Conservation (phyloP, 1,284 basidiomycete genomes). For the Melampsora americana region DNA sequence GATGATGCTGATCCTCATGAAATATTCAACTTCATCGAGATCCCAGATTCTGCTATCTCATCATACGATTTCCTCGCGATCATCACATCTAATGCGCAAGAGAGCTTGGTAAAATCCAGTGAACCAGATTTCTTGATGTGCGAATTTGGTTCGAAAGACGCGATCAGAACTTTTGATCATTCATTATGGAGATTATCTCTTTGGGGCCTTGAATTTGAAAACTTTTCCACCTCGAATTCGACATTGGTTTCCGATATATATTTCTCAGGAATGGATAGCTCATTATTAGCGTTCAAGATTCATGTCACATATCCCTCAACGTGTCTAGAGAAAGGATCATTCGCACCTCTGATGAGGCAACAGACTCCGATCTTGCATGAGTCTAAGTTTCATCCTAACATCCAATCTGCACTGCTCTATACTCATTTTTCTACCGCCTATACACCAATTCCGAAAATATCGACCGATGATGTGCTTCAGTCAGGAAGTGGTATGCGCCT, state of each 20-base stretch:
- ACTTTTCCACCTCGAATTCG: slow-evolving; percentile 5
- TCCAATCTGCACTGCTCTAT: slow-evolving; percentile 46
- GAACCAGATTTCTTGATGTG: slow-evolving; percentile 17
- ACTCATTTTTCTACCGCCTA: slow-evolving; percentile 49
- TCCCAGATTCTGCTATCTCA: slow-evolving; percentile 9
- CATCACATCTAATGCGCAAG: background rate
- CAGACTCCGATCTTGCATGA: slow-evolving; percentile 47
- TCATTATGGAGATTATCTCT: slow-evolving; percentile 1
- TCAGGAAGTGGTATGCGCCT: slow-evolving; percentile 42
- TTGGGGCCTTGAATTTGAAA: background rate
- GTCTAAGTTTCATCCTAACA: slow-evolving; percentile 48
- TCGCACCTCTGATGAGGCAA: slow-evolving; percentile 48
- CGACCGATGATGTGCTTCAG: slow-evolving; percentile 1
- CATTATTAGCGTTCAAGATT: slow-evolving; percentile 23
- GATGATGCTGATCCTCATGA: slow-evolving; percentile 14
- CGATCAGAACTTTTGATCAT: background rate
- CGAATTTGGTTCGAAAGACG: slow-evolving; percentile 2
- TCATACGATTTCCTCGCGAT: slow-evolving; percentile 11
- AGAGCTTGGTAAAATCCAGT: background rate
- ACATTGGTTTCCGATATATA: slow-evolving; percentile 46
- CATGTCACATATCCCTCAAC: background rate
- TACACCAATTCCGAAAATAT: slow-evolving; percentile 31
- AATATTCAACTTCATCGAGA: slow-evolving; percentile 8
- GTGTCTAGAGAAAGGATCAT: slow-evolving; percentile 30
- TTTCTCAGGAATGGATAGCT: slow-evolving; percentile 26